These are phyloP conservation scores for Chlorella sp. DNA, from an alignment of 139 green algal species.

Conservation along the genomic window DNA sequence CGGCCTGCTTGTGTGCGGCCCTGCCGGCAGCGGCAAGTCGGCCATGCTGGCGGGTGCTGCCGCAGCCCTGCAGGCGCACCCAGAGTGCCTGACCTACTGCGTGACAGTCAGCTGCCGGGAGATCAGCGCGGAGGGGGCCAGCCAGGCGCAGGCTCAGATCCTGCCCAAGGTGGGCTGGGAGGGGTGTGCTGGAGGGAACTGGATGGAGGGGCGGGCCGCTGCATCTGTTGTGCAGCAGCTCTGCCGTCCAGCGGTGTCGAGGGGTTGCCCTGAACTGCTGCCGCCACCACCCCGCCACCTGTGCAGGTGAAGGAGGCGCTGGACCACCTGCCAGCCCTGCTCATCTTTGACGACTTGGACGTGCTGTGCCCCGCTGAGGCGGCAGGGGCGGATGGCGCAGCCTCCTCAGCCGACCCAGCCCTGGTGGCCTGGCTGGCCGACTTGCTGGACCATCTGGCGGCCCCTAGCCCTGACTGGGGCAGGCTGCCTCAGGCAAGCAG, in stretches of 20 bases:
- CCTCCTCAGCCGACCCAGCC: constrained; percentile 15
- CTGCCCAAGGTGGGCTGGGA: constrained; percentile 6
- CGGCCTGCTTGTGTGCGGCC: constrained; percentile 63
- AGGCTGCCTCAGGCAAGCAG: not conserved
- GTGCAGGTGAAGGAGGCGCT: constrained; percentile 56
- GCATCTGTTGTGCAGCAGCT: no score
- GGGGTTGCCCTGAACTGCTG: no score
- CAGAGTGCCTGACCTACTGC: constrained; percentile 43
- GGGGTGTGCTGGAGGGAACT: no score
- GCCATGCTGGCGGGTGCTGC: constrained; percentile 53
- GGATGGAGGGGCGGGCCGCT: not conserved
- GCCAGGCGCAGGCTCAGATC: constrained; percentile 11
- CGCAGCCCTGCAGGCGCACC: constrained; percentile 30
- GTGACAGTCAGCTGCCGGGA: constrained; percentile 62
- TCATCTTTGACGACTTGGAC: constrained; percentile 90
- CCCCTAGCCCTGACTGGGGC: constrained; percentile 34
- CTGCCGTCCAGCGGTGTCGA: no score
- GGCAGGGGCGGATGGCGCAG: constrained; percentile 31
- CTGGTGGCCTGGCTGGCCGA: constrained; percentile 52
- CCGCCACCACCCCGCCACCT: no score
- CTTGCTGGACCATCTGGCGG: constrained; percentile 47
- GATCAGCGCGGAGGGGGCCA: constrained; percentile 48
- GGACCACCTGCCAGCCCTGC: constrained; percentile 67
- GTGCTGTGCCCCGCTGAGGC: constrained; percentile 61
- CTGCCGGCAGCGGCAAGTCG: constrained; percentile 66